phyloP scores from a whole-genome alignment of 768 basidiomycete species.

The Mycena alexandri region DNA sequence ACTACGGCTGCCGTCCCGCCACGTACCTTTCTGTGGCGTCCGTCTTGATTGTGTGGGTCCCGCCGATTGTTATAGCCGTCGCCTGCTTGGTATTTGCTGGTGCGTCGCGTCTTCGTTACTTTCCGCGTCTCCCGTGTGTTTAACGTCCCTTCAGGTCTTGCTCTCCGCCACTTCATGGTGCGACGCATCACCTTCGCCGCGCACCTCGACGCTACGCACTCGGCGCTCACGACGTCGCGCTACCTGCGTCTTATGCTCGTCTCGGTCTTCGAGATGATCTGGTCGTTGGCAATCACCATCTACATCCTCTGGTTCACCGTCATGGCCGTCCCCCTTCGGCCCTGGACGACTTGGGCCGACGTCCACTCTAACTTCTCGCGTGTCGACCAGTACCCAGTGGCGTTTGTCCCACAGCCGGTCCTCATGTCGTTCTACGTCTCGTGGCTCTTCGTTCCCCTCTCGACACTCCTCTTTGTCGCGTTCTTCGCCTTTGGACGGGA shows the following conservation, averaged over 20 bases:
- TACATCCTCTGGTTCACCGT: slow-evolving; percentile 54
- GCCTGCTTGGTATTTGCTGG: slow-evolving; percentile 47
- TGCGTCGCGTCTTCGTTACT: neutral
- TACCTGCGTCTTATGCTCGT: slow-evolving; percentile 74
- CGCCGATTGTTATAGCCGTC: slow-evolving; percentile 48
- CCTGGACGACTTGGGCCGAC: slow-evolving; percentile 62
- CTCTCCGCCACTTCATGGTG: slow-evolving; percentile 47
- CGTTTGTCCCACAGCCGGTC: slow-evolving; percentile 42
- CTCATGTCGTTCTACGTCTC: slow-evolving; percentile 33
- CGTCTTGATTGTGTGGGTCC: slow-evolving; percentile 50
- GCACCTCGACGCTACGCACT: slow-evolving; percentile 43
- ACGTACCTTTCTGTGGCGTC: slow-evolving; percentile 50
- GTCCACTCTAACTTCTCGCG: slow-evolving; percentile 62
- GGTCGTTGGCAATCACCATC: slow-evolving; percentile 51
- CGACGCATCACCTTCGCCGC: slow-evolving; percentile 49
- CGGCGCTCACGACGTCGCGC: slow-evolving; percentile 47
- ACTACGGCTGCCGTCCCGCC: slow-evolving; percentile 56
- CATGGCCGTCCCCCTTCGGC: slow-evolving; percentile 48
- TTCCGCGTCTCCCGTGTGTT: neutral
- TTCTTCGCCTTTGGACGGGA: slow-evolving; percentile 71
- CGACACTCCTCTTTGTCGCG: slow-evolving; percentile 59
- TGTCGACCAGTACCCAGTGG: slow-evolving; percentile 46
- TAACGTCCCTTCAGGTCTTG: slow-evolving; percentile 38
- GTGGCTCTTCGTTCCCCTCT: slow-evolving; percentile 50
- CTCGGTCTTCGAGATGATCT: slow-evolving; percentile 58